phyloP scores from a whole-genome alignment of 164 flowering plant species.

The Annona cherimola region DNA sequence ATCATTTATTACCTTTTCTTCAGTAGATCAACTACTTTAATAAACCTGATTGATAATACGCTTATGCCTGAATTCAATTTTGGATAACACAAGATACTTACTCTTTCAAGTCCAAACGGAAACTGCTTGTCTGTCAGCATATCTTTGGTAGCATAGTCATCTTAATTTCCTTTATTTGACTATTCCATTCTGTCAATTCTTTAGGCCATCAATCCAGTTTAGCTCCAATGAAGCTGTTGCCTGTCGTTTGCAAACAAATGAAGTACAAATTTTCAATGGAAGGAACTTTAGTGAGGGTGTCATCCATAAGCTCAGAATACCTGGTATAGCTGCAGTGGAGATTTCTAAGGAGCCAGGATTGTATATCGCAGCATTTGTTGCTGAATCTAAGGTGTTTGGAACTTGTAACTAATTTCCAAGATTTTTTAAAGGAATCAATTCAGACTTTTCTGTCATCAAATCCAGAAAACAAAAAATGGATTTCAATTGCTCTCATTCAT shows the following conservation, averaged over 20 bases:
- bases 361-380: slow-evolving; percentile 79
- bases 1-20: neutral
- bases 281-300: slow-evolving; percentile 77
- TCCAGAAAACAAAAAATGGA: too few relatives aligned
- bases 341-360: slow-evolving; percentile 78
- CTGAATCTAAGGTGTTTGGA: slow-evolving; percentile 82
- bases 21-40: neutral
- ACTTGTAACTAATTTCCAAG: neutral
- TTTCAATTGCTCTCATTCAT: slow-evolving; percentile 11
- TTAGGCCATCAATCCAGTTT: slow-evolving; percentile 79
- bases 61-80: neutral
- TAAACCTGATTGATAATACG: neutral
- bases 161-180: slow-evolving; percentile 1
- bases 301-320: slow-evolving; percentile 56
- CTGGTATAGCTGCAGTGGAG: slow-evolving; percentile 76
- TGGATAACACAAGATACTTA: neutral
- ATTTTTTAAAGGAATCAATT: neutral
- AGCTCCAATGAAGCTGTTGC: slow-evolving; percentile 86
- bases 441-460: neutral
- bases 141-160: neutral
- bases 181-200: slow-evolving; percentile 1
- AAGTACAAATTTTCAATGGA: slow-evolving; percentile 78
- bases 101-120: neutral
- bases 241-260: slow-evolving; percentile 90
- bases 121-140: neutral